These are phyloP conservation scores for Saturnispora zaruensis DNA, from an alignment of 805 yeast genomes.

Conservation along the genomic window DNA sequence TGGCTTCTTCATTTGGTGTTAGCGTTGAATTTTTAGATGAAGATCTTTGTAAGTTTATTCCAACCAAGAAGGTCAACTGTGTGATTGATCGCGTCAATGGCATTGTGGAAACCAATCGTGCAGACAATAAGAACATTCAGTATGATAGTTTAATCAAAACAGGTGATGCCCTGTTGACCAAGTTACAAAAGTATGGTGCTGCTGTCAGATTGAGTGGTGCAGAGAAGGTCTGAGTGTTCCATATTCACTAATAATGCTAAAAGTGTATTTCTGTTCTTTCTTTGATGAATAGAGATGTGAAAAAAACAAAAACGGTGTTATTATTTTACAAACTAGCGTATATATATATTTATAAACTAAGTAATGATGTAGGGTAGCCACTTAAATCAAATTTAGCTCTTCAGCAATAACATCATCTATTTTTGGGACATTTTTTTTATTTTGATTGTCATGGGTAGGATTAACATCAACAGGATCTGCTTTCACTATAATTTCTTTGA, in stretches of 20 bases:
- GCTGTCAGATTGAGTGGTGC: constrained; percentile 94
- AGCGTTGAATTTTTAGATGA: constrained; percentile 75
- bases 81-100: constrained; percentile 94
- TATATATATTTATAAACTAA: background rate
- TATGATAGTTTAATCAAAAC: constrained; percentile 81
- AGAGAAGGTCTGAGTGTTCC: constrained; percentile 43
- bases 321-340: background rate
- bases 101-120: constrained; percentile 89
- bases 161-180: constrained; percentile 88
- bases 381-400: background rate
- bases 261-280: background rate
- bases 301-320: background rate
- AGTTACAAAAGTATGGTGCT: constrained; percentile 93
- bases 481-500: constrained; percentile 5
- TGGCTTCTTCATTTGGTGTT: constrained; percentile 94
- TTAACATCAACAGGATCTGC: background rate
- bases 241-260: background rate
- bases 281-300: background rate
- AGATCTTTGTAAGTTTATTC: constrained; percentile 84
- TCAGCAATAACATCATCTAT: background rate
- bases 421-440: background rate
- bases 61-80: constrained; percentile 89
- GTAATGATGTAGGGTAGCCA: background rate
- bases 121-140: constrained; percentile 92
- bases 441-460: background rate